These are phyloP conservation scores for Strigomonas galati DNA, from an alignment of 208 protist genomes.

Conservation along the genomic window DNA sequence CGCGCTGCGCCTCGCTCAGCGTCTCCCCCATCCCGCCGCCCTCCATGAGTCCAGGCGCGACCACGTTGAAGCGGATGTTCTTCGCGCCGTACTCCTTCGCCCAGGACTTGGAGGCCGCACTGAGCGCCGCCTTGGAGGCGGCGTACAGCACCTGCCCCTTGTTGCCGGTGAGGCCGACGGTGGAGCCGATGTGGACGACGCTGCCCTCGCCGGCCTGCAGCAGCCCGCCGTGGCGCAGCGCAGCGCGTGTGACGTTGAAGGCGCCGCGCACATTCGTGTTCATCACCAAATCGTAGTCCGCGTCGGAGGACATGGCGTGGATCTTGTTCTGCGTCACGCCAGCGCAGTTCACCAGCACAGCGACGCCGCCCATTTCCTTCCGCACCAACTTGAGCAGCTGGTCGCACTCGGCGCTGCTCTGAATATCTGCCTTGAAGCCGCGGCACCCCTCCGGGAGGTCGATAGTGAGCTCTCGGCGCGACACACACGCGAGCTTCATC, in stretches of 20 bases:
- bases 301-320: conserved; percentile 53
- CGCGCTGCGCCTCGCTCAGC: conserved; percentile 50
- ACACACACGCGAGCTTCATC: conserved; percentile 67
- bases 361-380: conserved; percentile 39
- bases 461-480: conserved; percentile 29
- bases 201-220: conserved; percentile 44
- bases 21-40: conserved; percentile 72
- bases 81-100: conserved; percentile 78
- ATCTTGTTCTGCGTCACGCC: conserved; percentile 79
- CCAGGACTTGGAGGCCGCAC: conserved; percentile 77
- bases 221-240: conserved; percentile 76
- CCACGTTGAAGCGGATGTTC: conserved; percentile 89
- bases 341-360: conserved; percentile 77
- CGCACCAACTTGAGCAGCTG: conserved; percentile 46
- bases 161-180: conserved; percentile 73
- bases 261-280: conserved; percentile 74
- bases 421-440: conserved; percentile 49
- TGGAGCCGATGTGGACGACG: conserved; percentile 79
- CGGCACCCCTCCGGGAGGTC: conserved; percentile 40
- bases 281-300: conserved; percentile 71
- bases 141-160: conserved; percentile 88
- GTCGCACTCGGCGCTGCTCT: conserved; percentile 42
- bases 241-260: conserved; percentile 63
- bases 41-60: conserved; percentile 87
- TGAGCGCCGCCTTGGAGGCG: conserved; percentile 88